Evolutionary conservation across 805 yeast genomes (phyloP), one percentile per base, ranked within the genome.

Genomic region (Hanseniaspora lindneri): DNA sequence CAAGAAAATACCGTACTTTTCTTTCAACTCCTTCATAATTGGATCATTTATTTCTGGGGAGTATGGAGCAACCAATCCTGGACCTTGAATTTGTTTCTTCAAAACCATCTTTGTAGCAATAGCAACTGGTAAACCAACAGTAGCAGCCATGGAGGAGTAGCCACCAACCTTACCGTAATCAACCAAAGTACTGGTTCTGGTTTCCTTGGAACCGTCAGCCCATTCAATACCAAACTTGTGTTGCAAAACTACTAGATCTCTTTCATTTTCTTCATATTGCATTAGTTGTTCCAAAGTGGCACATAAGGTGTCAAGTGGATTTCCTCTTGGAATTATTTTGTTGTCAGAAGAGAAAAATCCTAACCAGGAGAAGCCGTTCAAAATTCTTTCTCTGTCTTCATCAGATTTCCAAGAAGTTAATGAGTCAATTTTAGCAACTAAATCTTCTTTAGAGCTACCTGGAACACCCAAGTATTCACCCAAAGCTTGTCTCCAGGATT

Each of bases 121-220:
- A 49, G 96, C 96, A 70, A 95, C 89, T 56, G 98, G 98, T 54
- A 87, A 89, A 72, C 98, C 98, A 49, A 92, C 98, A 55, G 85
- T 77, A 66, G 89, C 88, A 56, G 98, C 98, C 98, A 92, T 92
- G 30, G 97, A 88, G 35, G 95, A 82, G 79, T 89, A 92, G 49
- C 92, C 89, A 53, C 88, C 86, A 49, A 73, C 72, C 53, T 76
- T 70, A 71, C 98, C 98, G 68, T 84, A 85, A 67, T 87, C 95
- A 32, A 88, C 89, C 63, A 92, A 73, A 52, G 98, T 92, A 19
- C 96, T 83, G 51, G 97, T 88, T 75, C 97, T 87, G 54, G 81
- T 76, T 72, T 92, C 97, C 49, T 74, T 76, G 55, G 77, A 67
- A 57, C 97, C 97, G 61, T 92, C 92, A 50, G 89, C 87, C 89